Evolutionary conservation across 2,329 filamentous ascomycete genomes (phyloP), one percentile per base, ranked within the genome.

Genomic region (Phyllosticta paracitricarpa): DNA sequence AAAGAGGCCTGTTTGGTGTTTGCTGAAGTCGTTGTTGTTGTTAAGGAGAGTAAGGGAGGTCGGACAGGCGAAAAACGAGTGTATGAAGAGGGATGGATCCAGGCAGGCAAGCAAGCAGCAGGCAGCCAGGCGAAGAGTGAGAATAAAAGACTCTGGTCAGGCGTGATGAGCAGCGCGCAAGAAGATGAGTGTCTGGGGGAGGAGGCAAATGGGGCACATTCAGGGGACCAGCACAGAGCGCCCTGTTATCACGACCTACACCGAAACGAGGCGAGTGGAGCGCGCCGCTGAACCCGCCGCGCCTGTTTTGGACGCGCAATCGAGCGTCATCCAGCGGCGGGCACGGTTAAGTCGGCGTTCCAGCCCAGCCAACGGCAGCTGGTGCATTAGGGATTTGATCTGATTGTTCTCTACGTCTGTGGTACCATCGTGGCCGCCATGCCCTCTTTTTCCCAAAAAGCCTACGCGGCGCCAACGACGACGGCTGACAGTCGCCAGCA

Each of bases 181-280:
- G 17, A 4, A n/a, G 40, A 48, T n/a, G 40, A 48, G 40, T n/a
- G 40, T 48, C 40, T 48, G 40, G 40, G 54, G 25, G 28, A 56
- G n/a, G 28, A 56, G 54, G 54, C 54, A 33, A 56, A 56, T 28
- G 28, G 12, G 24, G 54, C 22, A 54, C 59, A 25, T 52, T 61
- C 59, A 61, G 59, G 59, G 59, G 59, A 61, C 59, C 54, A 57
- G 22, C 22, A 28, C 52, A 48, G 40, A 48, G 40, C 40, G 40
- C 40, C 40, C 17, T 48, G 40, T 14, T 48, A 48, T 48, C 40
- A 48, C 40, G 40, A 48, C 40, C 40, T 48, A 57, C 54, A 61
- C 56, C 60, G 56, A 62, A 62, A 62, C 60, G 60, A 62, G 60
- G 56, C 56, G 55, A 62, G 60, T 62, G 60, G 60, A 62, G 55